phyloP scores from a whole-genome alignment of 805 yeast species.

The Metschnikowia chrysomelidarum region DNA sequence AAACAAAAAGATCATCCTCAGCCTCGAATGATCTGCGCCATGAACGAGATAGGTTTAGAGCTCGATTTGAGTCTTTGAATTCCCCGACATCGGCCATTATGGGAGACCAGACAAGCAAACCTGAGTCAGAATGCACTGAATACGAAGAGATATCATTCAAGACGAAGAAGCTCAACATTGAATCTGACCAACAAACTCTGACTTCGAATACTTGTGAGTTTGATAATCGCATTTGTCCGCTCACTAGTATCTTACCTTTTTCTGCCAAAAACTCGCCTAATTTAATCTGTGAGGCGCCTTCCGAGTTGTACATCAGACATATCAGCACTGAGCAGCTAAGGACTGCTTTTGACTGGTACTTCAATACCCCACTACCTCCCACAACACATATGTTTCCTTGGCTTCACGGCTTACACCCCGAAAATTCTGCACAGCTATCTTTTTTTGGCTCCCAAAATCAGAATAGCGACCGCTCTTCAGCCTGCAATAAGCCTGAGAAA shows the following conservation, averaged over 20 bases:
- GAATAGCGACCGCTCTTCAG: background rate
- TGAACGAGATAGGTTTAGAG: constrained; percentile 43
- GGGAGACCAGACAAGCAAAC: constrained; percentile 6
- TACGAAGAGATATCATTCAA: constrained; percentile 37
- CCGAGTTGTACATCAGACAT: no score
- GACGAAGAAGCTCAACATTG: constrained; percentile 34
- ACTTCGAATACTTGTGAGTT: constrained; percentile 2
- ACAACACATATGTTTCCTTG: constrained; percentile 80
- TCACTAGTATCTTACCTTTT: constrained; percentile 15
- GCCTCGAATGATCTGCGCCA: constrained; percentile 38
- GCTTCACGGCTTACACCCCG: constrained; percentile 74
- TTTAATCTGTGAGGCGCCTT: no score
- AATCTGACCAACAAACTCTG: no score
- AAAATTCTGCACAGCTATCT: constrained; percentile 53
- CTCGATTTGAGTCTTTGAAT: constrained; percentile 36
- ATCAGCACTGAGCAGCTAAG: no score
- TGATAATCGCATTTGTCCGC: constrained; percentile 15
- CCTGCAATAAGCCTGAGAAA: constrained; percentile 22
- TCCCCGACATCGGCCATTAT: constrained; percentile 7
- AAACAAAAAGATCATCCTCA: constrained; percentile 36
- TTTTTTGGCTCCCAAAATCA: constrained; percentile 30
- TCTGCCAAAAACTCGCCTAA: background rate
- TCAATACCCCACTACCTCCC: constrained; percentile 49
- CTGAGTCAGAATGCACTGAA: constrained; percentile 26
- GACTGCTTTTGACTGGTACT: constrained; percentile 37